A percentile compares a stretch with the other conserved stretches of the same genome.
Conservation (phyloP, 441 rosid genomes). For the Biscutella laevigata region DNA sequence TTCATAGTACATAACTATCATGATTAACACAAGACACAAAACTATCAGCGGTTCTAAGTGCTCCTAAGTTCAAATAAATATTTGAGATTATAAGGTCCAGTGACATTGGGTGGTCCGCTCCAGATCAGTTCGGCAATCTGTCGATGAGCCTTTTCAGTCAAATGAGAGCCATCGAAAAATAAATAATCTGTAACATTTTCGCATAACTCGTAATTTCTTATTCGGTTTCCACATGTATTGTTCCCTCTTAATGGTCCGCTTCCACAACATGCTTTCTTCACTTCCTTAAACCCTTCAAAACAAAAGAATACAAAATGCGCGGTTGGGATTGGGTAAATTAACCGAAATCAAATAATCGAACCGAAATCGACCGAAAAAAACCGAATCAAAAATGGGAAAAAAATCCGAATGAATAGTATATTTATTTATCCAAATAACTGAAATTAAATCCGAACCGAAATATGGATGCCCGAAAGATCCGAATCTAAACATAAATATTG, state of each 20-base stretch:
- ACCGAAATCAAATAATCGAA: no score
- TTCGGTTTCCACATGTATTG: slow-evolving; percentile 27
- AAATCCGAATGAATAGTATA: no score
- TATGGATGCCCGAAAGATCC: no score
- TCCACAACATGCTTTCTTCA: slow-evolving; percentile 32
- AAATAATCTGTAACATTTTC: slow-evolving; percentile 24
- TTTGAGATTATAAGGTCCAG: slow-evolving; percentile 32
- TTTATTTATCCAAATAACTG: no score
- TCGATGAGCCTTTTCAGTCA: slow-evolving; percentile 27
- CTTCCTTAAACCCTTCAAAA: slow-evolving; percentile 36
- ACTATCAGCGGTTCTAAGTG: no score
- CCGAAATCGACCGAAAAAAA: no score
- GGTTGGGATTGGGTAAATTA: no score
- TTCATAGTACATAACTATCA: no score
- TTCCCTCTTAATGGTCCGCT: slow-evolving; percentile 25
- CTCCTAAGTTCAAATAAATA: slow-evolving; percentile 18
- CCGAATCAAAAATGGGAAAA: no score
- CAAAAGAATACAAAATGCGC: not conserved
- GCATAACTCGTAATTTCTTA: slow-evolving; percentile 26
- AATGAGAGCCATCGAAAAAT: slow-evolving; percentile 33
- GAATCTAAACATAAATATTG: no score
- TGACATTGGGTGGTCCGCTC: slow-evolving; percentile 21
- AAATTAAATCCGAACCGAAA: no score
- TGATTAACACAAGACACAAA: no score
- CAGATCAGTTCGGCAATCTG: slow-evolving; percentile 31